These are phyloP conservation scores for Fraxinus sp. DNA, from an alignment of 305 asterid genomes.

Conservation along the genomic window DNA sequence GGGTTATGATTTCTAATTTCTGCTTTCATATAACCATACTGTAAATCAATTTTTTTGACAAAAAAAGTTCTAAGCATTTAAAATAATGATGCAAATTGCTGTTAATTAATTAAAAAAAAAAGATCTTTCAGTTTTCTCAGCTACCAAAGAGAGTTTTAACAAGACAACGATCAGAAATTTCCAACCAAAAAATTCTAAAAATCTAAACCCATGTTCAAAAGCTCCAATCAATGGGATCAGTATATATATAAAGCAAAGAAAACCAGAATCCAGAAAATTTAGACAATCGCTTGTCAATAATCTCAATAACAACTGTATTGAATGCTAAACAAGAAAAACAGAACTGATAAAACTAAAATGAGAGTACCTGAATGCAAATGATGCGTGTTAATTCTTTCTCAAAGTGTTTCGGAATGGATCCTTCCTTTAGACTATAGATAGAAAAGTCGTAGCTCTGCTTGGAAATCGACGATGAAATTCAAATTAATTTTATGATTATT, in stretches of 20 bases:
- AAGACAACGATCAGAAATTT: background rate
- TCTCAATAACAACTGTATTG: background rate
- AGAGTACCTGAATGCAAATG: background rate
- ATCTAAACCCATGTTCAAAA: background rate
- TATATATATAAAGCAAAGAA: background rate
- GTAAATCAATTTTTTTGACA: background rate
- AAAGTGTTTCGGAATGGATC: background rate
- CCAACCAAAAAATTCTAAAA: background rate
- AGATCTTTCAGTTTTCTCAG: background rate
- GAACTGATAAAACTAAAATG: background rate
- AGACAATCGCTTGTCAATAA: background rate
- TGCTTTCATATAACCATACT: background rate
- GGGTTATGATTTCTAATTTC: background rate
- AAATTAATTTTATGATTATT: background rate
- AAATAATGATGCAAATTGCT: background rate
- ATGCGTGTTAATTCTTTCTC: background rate
- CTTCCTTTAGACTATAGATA: background rate
- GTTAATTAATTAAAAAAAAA: background rate
- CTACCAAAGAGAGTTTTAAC: background rate
- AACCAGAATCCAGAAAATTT: background rate
- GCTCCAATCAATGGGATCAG: background rate
- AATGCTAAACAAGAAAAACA: background rate
- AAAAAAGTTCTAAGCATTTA: background rate
- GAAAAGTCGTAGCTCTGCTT: background rate
- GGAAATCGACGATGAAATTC: background rate